Conservation (phyloP, 2,329 filamentous ascomycete genomes). For the Septoria linicola region DNA sequence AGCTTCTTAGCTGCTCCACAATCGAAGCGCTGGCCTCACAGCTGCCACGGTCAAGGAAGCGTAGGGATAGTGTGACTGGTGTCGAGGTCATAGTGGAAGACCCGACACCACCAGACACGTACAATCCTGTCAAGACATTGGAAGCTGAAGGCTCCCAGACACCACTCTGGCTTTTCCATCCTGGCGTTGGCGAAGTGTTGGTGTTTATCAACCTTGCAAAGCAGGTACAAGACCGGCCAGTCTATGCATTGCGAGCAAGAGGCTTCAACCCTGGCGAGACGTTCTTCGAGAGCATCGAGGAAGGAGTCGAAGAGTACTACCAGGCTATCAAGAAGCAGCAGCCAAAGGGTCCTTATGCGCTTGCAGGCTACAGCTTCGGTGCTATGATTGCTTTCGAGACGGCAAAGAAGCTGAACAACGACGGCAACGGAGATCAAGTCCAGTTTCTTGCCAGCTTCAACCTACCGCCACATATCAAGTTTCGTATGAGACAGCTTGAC, state of each 20-base stretch:
- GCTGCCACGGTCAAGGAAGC: background rate
- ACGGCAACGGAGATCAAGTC: slow-evolving; percentile 37
- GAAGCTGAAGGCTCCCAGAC: slow-evolving; percentile 29
- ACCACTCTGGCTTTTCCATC: slow-evolving; percentile 40
- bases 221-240: slow-evolving; percentile 43
- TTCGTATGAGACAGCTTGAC: slow-evolving; percentile 43
- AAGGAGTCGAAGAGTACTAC: slow-evolving; percentile 45
- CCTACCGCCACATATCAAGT: slow-evolving; percentile 51
- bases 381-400: slow-evolving; percentile 53
- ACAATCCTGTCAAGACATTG: slow-evolving; percentile 36
- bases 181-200: slow-evolving; percentile 42
- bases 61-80: slow-evolving; percentile 8
- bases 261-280: slow-evolving; percentile 47
- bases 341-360: slow-evolving; percentile 51
- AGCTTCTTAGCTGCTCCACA: slow-evolving; percentile 8
- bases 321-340: slow-evolving; percentile 44
- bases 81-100: background rate
- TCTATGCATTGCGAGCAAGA: slow-evolving; percentile 49
- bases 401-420: slow-evolving; percentile 43
- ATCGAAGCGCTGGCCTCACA: slow-evolving; percentile 8
- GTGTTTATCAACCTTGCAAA: slow-evolving; percentile 40
- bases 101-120: slow-evolving; percentile 13
- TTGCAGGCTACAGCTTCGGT: slow-evolving; percentile 55
- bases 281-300: slow-evolving; percentile 40
- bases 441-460: slow-evolving; percentile 49